Base-by-base conservation (phyloP, 2,329 filamentous ascomycete species). In the Lasiodiplodia sp. region DNA sequence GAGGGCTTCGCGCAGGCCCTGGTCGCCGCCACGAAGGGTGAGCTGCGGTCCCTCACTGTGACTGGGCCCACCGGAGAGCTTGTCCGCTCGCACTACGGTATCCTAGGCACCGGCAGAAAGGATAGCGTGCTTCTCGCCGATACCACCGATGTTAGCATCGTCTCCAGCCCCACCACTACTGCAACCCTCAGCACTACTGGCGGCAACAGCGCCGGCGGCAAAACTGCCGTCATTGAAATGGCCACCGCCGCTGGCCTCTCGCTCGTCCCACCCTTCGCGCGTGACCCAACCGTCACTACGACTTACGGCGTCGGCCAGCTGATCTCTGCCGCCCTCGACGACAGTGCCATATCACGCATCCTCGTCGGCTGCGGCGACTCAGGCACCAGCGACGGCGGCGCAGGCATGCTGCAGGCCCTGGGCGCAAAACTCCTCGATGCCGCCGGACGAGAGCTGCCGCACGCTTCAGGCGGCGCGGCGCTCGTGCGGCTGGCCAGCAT, bases 341-440 rank as follows among this genome's bases (percentile, higher is more conserved):
- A 79, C 60, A 84, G 84, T 1, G 83, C 79, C 10, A 76, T 28
- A 28, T 28, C 76, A 10, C 80, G 79, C 8, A 83, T 87, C 57
- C 76, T 87, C 8, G 74, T 87, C 25, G 85, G 85, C 0, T 87
- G 85, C 71, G 85, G 85, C 44, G 85, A 87, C 72, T 87, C 85
- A 3, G 85, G 84, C 5, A 87, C 84, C 5, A 85, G 83, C 47
- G 85, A 87, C 69, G 85, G 83, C 7, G 85, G 85, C 16, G 82
- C 83, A 0, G 85, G 85, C 16, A 86, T 87, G 84, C 81, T 85
- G 10, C 85, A 87, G 70, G 85, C 85, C 2, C 79, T 87, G 6
- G 85, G 85, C 4, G 84, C 79, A 3, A 78, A 78, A 2, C 77
- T 87, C 18, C 69, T 83, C 14, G 81, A 83, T 68, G 60, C 63